phyloP scores from a whole-genome alignment of 805 yeast species.

The Saccharomycopsis sp. region DNA sequence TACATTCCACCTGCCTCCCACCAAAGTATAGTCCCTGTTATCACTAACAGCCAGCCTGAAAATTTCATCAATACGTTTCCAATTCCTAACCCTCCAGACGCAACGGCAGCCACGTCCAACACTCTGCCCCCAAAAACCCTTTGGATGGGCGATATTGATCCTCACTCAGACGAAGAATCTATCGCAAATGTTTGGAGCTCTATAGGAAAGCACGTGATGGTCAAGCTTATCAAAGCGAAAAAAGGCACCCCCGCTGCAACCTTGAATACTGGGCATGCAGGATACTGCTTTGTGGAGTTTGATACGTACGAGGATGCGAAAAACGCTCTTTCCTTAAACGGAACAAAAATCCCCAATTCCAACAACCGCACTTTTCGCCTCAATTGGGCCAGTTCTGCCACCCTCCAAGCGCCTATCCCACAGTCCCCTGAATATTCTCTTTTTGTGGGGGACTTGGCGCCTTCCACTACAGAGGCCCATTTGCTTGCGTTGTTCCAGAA shows the following conservation, averaged over 20 bases:
- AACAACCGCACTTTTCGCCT: constrained; percentile 58
- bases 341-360: constrained; percentile 54
- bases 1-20: background rate
- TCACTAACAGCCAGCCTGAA: constrained; percentile 27
- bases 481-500: constrained; percentile 64
- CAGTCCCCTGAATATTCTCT: constrained; percentile 71
- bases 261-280: constrained; percentile 39
- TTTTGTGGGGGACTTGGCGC: constrained; percentile 78
- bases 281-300: constrained; percentile 77
- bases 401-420: constrained; percentile 61
- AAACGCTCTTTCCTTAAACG: constrained; percentile 59
- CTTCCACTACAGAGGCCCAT: constrained; percentile 76
- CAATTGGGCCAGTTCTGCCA: constrained; percentile 83
- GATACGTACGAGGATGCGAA: constrained; percentile 62
- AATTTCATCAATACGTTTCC: constrained; percentile 24
- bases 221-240: constrained; percentile 56
- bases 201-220: constrained; percentile 49
- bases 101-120: constrained; percentile 41
- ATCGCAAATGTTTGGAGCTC: constrained; percentile 54
- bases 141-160: constrained; percentile 88
- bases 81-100: constrained; percentile 49
- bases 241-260: constrained; percentile 33
- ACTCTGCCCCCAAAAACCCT: constrained; percentile 57
- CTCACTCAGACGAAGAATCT: constrained; percentile 65
- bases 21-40: constrained; percentile 8